Percentiles rank a stretch among this genome's conserved stretches.
These are phyloP conservation scores for Bimuria novae-zelandiae DNA, from an alignment of 2,329 filamentous ascomycete genomes.

Conservation along the genomic window DNA sequence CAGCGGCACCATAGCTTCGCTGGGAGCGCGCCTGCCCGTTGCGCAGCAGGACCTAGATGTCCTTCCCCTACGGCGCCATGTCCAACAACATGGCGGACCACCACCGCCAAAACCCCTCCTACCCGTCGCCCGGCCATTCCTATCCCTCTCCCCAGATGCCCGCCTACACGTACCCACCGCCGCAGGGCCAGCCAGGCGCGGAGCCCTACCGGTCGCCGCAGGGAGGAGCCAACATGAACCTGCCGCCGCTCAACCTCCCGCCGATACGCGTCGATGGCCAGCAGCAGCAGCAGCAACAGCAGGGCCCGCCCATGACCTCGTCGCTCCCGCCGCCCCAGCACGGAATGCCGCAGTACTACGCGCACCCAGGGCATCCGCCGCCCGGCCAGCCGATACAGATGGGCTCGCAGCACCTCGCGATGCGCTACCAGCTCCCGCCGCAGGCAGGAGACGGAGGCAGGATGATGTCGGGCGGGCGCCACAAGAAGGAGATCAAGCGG, in stretches of 20 bases:
- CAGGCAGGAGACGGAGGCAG: slow-evolving; percentile 51
- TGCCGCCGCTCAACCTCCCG: slow-evolving; percentile 55
- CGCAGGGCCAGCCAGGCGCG: slow-evolving; percentile 40
- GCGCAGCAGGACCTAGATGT: slow-evolving; percentile 31
- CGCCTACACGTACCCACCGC: slow-evolving; percentile 55
- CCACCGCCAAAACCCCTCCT: slow-evolving; percentile 38
- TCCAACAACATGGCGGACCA: slow-evolving; percentile 41
- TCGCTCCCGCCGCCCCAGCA: slow-evolving; percentile 59
- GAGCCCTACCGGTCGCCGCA: slow-evolving; percentile 55
- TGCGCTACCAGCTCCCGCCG: slow-evolving; percentile 63
- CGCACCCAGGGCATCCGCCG: slow-evolving; percentile 45
- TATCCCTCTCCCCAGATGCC: slow-evolving; percentile 58
- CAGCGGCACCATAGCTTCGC: slow-evolving; percentile 22
- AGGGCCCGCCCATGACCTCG: slow-evolving; percentile 54
- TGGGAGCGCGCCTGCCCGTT: slow-evolving; percentile 22
- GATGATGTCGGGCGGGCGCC: slow-evolving; percentile 65
- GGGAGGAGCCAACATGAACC: slow-evolving; percentile 50
- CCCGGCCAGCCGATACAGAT: slow-evolving; percentile 57
- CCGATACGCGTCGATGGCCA: slow-evolving; percentile 57
- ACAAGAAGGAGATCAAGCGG: slow-evolving; percentile 76
- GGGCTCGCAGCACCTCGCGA: slow-evolving; percentile 51
- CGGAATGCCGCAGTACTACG: slow-evolving; percentile 59
- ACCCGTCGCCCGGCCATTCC: slow-evolving; percentile 54
- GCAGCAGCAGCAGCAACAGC: slow-evolving; percentile 31
- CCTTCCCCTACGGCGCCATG: slow-evolving; percentile 35